These are phyloP conservation scores for Xylaria sp. DNA, from an alignment of 2,329 filamentous ascomycete species.

Conservation along the genomic window DNA sequence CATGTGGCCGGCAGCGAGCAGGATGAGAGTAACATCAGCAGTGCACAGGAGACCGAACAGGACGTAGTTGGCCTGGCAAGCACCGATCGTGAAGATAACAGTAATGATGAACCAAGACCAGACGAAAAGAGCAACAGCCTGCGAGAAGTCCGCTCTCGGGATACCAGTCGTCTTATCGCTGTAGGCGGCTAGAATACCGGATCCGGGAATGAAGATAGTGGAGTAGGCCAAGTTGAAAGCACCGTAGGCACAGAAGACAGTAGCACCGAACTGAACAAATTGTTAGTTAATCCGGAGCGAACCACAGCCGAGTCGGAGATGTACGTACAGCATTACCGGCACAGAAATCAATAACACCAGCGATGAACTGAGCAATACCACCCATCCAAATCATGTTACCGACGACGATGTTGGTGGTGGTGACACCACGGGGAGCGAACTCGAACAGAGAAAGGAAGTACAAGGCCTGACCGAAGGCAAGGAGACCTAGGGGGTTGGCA, in stretches of 20 bases:
- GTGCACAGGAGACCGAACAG: constrained; percentile 40
- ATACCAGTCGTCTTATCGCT: constrained; percentile 46
- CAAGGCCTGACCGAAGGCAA: constrained; percentile 52
- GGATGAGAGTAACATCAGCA: constrained; percentile 42
- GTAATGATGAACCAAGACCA: constrained; percentile 47
- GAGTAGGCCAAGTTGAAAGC: constrained; percentile 55
- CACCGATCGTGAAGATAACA: constrained; percentile 44
- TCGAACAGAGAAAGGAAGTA: constrained; percentile 43
- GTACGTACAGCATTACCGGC: constrained; percentile 44
- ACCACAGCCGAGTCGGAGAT: not conserved
- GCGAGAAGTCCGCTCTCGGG: constrained; percentile 41
- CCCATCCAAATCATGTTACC: constrained; percentile 53
- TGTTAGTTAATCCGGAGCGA: constrained; percentile 19
- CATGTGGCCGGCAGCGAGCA: constrained; percentile 43
- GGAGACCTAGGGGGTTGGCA: constrained; percentile 49
- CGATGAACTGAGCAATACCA: constrained; percentile 46
- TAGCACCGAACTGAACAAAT: constrained; percentile 48
- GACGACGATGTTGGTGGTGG: constrained; percentile 46
- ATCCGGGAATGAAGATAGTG: constrained; percentile 52
- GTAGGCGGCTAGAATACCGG: constrained; percentile 52
- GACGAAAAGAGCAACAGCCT: constrained; percentile 45
- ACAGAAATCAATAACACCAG: constrained; percentile 43
- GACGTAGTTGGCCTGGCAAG: constrained; percentile 41
- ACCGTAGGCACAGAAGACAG: constrained; percentile 53
- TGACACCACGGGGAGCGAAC: constrained; percentile 40